phyloP scores from a whole-genome alignment of 257 asterid species.

The Lantana camara region DNA sequence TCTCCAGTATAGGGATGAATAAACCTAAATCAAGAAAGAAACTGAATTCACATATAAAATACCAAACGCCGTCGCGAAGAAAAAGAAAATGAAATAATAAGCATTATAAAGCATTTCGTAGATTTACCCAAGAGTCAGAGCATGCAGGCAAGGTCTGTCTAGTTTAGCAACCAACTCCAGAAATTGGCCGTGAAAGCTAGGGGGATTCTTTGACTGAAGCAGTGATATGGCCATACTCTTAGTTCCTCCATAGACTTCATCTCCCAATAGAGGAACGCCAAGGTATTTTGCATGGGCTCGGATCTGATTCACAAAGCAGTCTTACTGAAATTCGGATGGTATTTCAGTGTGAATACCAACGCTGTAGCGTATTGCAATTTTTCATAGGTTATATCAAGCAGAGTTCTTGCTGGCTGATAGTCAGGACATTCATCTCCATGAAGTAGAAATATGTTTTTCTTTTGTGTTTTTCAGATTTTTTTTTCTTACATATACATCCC shows the following conservation, averaged over 20 bases:
- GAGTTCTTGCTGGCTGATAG: background rate
- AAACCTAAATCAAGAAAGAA: slow-evolving; percentile 49
- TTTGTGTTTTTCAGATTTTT: too few species aligned
- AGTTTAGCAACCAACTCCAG: slow-evolving; percentile 49
- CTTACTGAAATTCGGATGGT: too few species aligned
- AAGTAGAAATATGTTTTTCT: too few species aligned
- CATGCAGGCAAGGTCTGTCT: slow-evolving; percentile 95
- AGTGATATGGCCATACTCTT: slow-evolving; percentile 78
- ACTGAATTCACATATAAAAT: background rate
- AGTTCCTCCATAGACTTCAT: slow-evolving; percentile 93
- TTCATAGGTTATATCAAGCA: background rate
- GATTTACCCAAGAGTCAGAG: slow-evolving; percentile 70
- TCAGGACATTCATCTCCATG: slow-evolving; percentile 7
- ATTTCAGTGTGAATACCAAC: background rate
- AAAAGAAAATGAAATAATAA: too few species aligned
- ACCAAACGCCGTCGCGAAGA: background rate
- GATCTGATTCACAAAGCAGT: slow-evolving; percentile 38
- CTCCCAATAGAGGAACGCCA: slow-evolving; percentile 93
- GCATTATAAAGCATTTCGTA: too few species aligned
- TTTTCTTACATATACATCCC: too few species aligned
- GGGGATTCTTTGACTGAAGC: slow-evolving; percentile 66
- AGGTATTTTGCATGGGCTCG: slow-evolving; percentile 97
- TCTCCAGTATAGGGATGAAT: slow-evolving; percentile 74
- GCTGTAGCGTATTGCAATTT: background rate
- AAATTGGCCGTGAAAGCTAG: slow-evolving; percentile 47